Evolutionary conservation across 2,329 filamentous ascomycete species (phyloP), one percentile per base, ranked within the genome.

Genomic region (Penicillium griseofulvum): DNA sequence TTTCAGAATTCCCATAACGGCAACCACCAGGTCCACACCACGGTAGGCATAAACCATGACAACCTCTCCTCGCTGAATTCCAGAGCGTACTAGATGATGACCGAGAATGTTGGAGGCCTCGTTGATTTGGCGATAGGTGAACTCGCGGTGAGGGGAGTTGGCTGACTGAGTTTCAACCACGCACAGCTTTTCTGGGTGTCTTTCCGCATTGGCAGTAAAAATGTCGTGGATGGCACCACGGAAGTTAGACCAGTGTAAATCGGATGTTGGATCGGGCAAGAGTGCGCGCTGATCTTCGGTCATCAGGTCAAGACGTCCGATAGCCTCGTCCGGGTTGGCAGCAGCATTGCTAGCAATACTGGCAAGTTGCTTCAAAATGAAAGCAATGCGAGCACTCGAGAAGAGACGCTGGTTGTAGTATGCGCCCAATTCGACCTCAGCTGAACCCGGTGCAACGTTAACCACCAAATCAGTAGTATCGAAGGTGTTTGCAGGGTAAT

Each of bases 21-120:
- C 85, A 8, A 89, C 84, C 0, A 89, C 87, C 38, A 90, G 75
- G 65, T 90, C 90, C 33, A 96, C 91, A 54, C 86, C 86, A 55
- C 92, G 85, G 74, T 96, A 84, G 53, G 90, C 90, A 69, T 87
- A 97, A 60, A 94, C 89, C 90, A 96, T 96, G 66, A 96, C 91
- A 2, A 96, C 91, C 69, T 97, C 91, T 9, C 91, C 91, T 63
- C 85, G 80, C 56, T 86, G 80, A 60, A 91, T 80, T 55, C 92
- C 91, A 65, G 85, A 81, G 48, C 87, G 80, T 51, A 88, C 83
- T 19, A 97, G 81, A 68, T 96, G 84, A 74, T 96, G 86, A 22
- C 91, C 89, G 7, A 97, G 73, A 17, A 85, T 80, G 70, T 95
- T 95, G 29, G 90, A 88, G 0, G 88, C 87, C 76, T 96, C 88